Evolutionary conservation across 2,329 filamentous ascomycete genomes (phyloP), one percentile per base, ranked within the genome.

Genomic region (Scortechinia acanthostroma): DNA sequence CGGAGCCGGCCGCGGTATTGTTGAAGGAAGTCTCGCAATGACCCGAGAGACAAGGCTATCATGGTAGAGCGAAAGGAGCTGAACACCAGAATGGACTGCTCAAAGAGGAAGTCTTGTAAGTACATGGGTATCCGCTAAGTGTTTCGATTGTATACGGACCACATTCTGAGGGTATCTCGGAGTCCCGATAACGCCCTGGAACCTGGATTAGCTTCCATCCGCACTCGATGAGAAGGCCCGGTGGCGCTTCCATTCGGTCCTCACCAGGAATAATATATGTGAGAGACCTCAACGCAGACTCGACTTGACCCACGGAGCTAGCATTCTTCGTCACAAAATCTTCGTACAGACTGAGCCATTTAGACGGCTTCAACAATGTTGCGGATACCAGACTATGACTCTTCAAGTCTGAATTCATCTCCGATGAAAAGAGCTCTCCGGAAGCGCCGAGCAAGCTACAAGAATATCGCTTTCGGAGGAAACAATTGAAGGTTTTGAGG

Each of bases 281-380:
- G 52, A 98, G 69, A 21, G 90, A 95, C 30, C 93, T 82, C 58
- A 98, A 70, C 14, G 90, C 89, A 50, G 88, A 94, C 70, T 98
- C 93, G 51, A 98, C 91, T 69, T 95, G 91, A 43, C 89, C 88
- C 45, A 98, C 90, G 48, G 94, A 89, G 58, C 89, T 86, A 49
- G 90, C 83, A 63, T 98, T 98, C 68, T 91, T 93, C 50, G 88
- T 86, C 69, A 98, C 91, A 67, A 97, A 96, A 52, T 93, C 84
- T 57, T 83, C 81, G 65, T 95, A 95, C 67, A 81, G 76, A 51
- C 74, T 68, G 45, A 88, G 69, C 80, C 79, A 87, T 62, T 73
- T 73, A 21, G 81, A 74, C 43, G 83, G 80, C 54, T 81, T 63
- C 35, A 77, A 71, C 42, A 84, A 6, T 17, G 17, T 17, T 13